Percentiles rank a stretch among this genome's conserved stretches.
Conservation (phyloP, 73 alveolate genomes). For the Symbiodinium pilosum region DNA sequence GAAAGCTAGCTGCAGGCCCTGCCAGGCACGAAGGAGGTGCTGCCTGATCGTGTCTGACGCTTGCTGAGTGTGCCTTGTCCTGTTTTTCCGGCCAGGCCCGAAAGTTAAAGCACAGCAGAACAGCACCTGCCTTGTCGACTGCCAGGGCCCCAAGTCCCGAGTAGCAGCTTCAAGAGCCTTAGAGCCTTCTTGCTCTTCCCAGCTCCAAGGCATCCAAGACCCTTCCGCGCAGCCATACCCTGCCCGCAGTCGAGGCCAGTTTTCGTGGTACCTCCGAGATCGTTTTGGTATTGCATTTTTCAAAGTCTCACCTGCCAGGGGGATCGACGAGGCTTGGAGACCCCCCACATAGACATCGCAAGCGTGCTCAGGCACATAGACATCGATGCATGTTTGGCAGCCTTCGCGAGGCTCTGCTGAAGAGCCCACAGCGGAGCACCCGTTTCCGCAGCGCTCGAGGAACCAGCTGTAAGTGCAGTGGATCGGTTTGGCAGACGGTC, state of each 20-base stretch:
- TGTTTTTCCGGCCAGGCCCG: neutral
- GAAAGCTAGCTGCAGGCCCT: neutral
- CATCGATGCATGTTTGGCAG: neutral
- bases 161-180: neutral
- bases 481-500: neutral
- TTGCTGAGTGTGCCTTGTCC: too few relatives aligned
- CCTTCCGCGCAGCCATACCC: neutral
- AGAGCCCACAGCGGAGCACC: neutral
- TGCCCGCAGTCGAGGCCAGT: neutral
- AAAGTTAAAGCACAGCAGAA: slow-evolving; percentile 4
- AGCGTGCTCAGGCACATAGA: neutral
- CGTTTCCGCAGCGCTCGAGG: neutral
- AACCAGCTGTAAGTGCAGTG: neutral
- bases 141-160: neutral
- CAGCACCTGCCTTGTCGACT: neutral
- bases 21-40: neutral
- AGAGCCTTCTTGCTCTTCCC: too few relatives aligned
- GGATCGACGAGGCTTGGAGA: too few relatives aligned
- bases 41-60: too few relatives aligned
- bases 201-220: too few relatives aligned
- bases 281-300: neutral
- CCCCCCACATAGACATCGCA: too few relatives aligned
- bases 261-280: neutral
- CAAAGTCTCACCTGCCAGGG: neutral
- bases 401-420: neutral